Percentiles rank a stretch among this genome's conserved stretches.
These are phyloP conservation scores for Dipodascus albidus DNA, from an alignment of 805 yeast species.

Conservation along the genomic window DNA sequence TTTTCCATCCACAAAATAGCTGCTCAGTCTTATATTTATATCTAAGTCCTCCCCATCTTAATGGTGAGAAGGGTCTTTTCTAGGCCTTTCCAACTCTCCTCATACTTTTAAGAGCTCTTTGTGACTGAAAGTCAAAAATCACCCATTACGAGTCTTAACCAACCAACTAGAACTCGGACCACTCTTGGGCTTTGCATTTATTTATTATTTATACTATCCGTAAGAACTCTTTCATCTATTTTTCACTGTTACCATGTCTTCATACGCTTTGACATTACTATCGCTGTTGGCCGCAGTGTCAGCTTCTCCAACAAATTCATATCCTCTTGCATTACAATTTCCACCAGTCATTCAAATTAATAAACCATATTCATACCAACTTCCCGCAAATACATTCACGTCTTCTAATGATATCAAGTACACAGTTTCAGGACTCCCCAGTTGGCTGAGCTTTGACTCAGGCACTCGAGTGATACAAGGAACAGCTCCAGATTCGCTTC, in stretches of 20 bases:
- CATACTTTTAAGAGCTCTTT: neutral
- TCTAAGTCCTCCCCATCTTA: neutral
- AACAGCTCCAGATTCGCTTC: constrained; percentile 39
- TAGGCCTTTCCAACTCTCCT: neutral
- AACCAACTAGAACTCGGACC: neutral
- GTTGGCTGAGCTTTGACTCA: constrained; percentile 70
- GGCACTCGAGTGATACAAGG: constrained; percentile 55
- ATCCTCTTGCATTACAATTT: constrained; percentile 36
- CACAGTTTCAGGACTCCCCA: constrained; percentile 48
- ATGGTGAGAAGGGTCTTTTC: neutral
- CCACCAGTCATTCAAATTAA: constrained; percentile 80
- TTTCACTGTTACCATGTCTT: neutral
- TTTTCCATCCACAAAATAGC: no score
- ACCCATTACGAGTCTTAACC: neutral
- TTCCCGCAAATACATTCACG: constrained; percentile 60
- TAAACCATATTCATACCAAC: constrained; percentile 47
- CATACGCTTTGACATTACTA: neutral
- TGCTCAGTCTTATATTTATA: no score
- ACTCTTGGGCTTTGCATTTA: neutral
- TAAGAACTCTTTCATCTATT: neutral
- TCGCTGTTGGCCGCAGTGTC: neutral
- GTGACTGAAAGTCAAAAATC: no score
- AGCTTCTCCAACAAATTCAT: neutral
- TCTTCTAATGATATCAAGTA: constrained; percentile 39
- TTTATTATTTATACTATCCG: neutral